Conservation (phyloP, 2,329 filamentous ascomycete genomes). For the Huntiella savannae region DNA sequence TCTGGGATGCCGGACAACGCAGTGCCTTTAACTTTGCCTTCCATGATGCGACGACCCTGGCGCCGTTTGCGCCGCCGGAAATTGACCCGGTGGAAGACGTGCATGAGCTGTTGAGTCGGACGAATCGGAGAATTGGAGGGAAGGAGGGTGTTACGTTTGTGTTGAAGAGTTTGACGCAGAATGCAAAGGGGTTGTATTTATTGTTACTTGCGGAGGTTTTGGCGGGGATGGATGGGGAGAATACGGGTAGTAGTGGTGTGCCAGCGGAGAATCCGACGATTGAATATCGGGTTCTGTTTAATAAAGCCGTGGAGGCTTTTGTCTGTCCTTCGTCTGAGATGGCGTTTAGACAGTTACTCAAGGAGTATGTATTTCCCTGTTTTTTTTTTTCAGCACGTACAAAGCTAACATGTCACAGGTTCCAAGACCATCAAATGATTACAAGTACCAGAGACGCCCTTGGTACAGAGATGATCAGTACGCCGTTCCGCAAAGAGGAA, state of each 20-base stretch:
- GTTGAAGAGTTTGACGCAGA: slow-evolving; percentile 74
- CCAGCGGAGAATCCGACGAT: slow-evolving; percentile 39
- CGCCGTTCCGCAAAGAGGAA: slow-evolving; percentile 76
- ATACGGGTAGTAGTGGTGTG: slow-evolving; percentile 16
- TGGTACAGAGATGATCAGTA: slow-evolving; percentile 67
- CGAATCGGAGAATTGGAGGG: slow-evolving; percentile 60
- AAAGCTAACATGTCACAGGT: slow-evolving; percentile 27
- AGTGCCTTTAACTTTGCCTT: slow-evolving; percentile 73
- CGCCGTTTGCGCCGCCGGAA: slow-evolving; percentile 40
- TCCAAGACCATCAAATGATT: slow-evolving; percentile 96
- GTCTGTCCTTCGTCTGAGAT: slow-evolving; percentile 82
- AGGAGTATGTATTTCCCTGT: slow-evolving; percentile 44
- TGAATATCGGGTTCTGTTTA: slow-evolving; percentile 80
- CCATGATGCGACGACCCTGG: slow-evolving; percentile 87
- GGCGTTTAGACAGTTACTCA: slow-evolving; percentile 80
- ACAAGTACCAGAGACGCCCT: slow-evolving; percentile 69
- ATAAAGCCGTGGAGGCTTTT: slow-evolving; percentile 91
- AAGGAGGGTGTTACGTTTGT: slow-evolving; percentile 87
- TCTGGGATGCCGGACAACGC: slow-evolving; percentile 79
- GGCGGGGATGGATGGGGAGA: slow-evolving; percentile 32
- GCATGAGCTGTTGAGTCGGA: slow-evolving; percentile 67
- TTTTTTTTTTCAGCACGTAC: slow-evolving; percentile 15
- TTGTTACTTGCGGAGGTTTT: slow-evolving; percentile 74
- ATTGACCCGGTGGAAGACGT: slow-evolving; percentile 79
- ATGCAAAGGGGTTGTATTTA: slow-evolving; percentile 71